A percentile compares a stretch with the other conserved stretches of the same genome.
Conservation (phyloP, 345 rosid genomes). For the Gynandropsis gynandra region DNA sequence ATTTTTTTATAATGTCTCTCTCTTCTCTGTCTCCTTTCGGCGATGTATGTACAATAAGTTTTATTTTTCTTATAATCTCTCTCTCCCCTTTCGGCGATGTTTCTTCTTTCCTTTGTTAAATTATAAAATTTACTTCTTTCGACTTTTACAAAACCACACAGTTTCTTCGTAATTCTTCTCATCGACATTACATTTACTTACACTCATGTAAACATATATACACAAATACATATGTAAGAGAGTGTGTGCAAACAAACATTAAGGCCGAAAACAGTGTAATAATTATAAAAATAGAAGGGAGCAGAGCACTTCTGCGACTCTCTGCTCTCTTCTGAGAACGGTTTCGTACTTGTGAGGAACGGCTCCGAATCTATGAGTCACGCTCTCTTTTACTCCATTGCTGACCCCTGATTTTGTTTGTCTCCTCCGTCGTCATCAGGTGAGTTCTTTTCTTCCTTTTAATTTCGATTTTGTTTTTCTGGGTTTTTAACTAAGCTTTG, state of each 20-base stretch:
- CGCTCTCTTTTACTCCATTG: slow-evolving; percentile 13
- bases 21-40: too few species aligned
- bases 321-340: slow-evolving; percentile 28
- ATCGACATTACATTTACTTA: background rate
- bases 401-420: background rate
- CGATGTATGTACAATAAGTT: too few species aligned
- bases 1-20: too few species aligned
- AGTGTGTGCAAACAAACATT: slow-evolving; percentile 18
- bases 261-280: slow-evolving; percentile 11
- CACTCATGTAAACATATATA: background rate
- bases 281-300: slow-evolving; percentile 21
- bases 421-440: slow-evolving; percentile 16
- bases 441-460: background rate
- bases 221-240: too few species aligned
- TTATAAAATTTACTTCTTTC: slow-evolving; percentile 10
- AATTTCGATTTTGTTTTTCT: slow-evolving; percentile 7
- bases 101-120: slow-evolving; percentile 11
- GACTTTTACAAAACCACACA: slow-evolving; percentile 1
- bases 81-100: slow-evolving; percentile 15
- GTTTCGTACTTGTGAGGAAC: slow-evolving; percentile 18
- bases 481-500: slow-evolving; percentile 36
- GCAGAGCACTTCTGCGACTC: slow-evolving; percentile 10
- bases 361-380: background rate
- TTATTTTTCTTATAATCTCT: too few species aligned
- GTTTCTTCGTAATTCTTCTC: background rate